Evolutionary conservation across 164 flowering plant genomes (phyloP), one percentile per base, ranked within the genome.

Genomic region (Liriodendron chinense): DNA sequence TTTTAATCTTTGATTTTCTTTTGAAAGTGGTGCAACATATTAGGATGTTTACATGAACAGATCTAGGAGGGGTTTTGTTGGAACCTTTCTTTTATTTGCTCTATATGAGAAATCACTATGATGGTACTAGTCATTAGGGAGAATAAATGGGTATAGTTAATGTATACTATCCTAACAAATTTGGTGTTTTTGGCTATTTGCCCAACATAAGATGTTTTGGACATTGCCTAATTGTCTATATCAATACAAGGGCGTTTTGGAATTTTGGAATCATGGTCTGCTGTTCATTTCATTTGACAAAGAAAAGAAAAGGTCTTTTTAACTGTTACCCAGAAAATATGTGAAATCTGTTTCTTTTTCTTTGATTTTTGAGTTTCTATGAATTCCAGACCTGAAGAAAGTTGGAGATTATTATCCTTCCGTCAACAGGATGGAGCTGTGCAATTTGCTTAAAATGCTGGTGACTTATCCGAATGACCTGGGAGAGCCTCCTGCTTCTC

Each of bases 401-500:
- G 76, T 89, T 94, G 68, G 83, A 72, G 62, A 87, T 79, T 49
- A 92, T 81, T 74, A 28, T 84, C 82, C 82, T 85, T 75, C 91
- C 90, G 76, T 94, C 96, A 49, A 72, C 76, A 53, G 62, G 79
- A 22, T 85, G 75, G 63, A 87, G 87, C 77, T 89, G 90, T 80
- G 88, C 78, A 81, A 89, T 74, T 84, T 90, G 85, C 87, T 92
- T 93, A 85, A 93, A 89, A 72, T 87, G 83, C 68, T 84, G 89
- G 83, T 93, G 96, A 76, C 94, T 89, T 26, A 91, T 87, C 70
- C 94, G 79, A 50, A 93, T 82, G 50, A 92, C 91, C 80, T 93
- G 98, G 68, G 91, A 92, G 56, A 91, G 91, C 78, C 93, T 87
- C 84, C 76, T 94, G 61, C 90, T 93, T 81, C 96, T 88, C 80